phyloP scores from a whole-genome alignment of 768 basidiomycete species.

The Lactarius evosmus region DNA sequence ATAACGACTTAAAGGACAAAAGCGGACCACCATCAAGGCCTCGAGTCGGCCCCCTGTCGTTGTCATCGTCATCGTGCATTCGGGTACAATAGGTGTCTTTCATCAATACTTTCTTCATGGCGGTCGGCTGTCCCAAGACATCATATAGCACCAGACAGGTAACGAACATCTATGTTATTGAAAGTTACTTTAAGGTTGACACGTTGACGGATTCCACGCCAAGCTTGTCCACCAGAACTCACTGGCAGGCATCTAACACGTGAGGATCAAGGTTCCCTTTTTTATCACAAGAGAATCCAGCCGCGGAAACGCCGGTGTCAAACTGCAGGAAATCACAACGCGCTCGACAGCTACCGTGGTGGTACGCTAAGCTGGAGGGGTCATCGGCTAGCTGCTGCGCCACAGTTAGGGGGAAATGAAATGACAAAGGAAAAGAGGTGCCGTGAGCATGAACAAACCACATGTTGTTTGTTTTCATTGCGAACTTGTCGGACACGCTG shows the following conservation, averaged over 20 bases:
- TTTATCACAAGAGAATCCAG: background rate
- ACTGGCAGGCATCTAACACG: background rate
- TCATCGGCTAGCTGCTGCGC: background rate
- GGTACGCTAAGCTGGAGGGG: background rate
- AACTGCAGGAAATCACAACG: too few relatives aligned
- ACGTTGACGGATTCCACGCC: background rate
- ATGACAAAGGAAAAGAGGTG: too few relatives aligned
- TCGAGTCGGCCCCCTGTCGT: background rate
- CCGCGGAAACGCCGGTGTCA: background rate
- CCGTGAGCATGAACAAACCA: background rate
- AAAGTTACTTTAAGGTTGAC: too few relatives aligned
- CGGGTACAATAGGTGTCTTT: background rate
- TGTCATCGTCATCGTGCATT: background rate
- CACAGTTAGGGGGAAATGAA: background rate
- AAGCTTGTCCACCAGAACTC: background rate
- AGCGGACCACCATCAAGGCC: background rate
- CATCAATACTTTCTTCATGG: background rate
- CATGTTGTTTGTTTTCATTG: too few relatives aligned
- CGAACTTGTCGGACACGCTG: too few relatives aligned
- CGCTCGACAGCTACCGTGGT: background rate
- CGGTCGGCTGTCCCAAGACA: background rate
- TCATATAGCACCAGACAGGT: background rate
- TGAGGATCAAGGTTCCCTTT: background rate
- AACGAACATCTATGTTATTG: too few relatives aligned
- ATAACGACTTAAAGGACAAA: background rate